A percentile compares a stretch with the other conserved stretches of the same genome.
These are phyloP conservation scores for Elsinoe australis DNA, from an alignment of 2,329 filamentous ascomycete genomes.

Conservation along the genomic window DNA sequence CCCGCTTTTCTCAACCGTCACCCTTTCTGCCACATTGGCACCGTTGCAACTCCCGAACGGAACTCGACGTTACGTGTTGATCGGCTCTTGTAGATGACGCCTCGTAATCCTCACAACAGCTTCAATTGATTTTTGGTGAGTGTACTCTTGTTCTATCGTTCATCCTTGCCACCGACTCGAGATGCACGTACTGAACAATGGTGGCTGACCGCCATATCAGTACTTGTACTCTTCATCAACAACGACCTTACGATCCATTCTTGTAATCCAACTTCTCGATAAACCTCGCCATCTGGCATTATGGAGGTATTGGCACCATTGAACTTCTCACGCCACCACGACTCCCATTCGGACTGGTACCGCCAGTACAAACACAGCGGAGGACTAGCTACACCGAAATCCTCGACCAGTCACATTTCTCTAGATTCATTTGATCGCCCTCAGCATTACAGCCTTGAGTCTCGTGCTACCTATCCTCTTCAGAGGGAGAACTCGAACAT, in stretches of 20 bases:
- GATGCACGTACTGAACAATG: no score
- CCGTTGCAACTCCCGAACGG: constrained; percentile 15
- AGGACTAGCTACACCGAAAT: constrained; percentile 15
- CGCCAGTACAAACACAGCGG: constrained; percentile 14
- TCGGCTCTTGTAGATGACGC: constrained; percentile 5
- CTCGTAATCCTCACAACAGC: constrained; percentile 1
- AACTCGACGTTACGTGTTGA: constrained; percentile 8
- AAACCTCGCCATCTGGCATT: constrained; percentile 13
- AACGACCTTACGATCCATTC: background rate
- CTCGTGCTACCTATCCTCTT: background rate
- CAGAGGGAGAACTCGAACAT: constrained; percentile 2
- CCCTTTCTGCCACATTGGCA: constrained; percentile 12
- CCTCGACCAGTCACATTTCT: constrained; percentile 10
- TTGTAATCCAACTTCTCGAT: constrained; percentile 1
- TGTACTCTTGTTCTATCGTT: background rate
- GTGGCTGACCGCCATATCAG: background rate
- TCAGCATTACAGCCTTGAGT: background rate
- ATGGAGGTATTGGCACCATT: constrained; percentile 17
- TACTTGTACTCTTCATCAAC: constrained; percentile 11
- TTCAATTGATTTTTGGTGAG: constrained; percentile 11
- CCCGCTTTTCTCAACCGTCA: constrained; percentile 14
- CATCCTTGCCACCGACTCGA: constrained; percentile 1
- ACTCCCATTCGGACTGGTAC: constrained; percentile 16
- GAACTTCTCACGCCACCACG: constrained; percentile 11
- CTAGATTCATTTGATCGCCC: constrained; percentile 7